These are phyloP conservation scores for Aspergillus sp. DNA, from an alignment of 2,329 filamentous ascomycete species.

Conservation along the genomic window DNA sequence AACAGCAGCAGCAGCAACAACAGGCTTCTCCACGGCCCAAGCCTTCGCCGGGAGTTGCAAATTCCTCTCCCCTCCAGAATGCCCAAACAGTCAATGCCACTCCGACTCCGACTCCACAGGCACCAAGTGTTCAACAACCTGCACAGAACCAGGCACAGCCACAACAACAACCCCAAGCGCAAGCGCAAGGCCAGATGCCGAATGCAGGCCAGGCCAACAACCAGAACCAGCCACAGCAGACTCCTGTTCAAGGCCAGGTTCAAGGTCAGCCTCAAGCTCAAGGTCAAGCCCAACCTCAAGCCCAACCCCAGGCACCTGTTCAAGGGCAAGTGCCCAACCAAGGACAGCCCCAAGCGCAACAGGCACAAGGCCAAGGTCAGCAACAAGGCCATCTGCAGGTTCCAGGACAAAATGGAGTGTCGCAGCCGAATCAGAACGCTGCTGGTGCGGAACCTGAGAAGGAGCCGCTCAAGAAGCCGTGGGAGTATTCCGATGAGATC, in stretches of 20 bases:
- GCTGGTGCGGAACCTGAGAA: constrained; percentile 36
- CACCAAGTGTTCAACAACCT: constrained; percentile 28
- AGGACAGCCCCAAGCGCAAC: constrained; percentile 28
- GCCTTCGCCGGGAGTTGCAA: constrained; percentile 46
- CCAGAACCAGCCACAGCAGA: constrained; percentile 10
- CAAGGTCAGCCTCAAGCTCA: constrained; percentile 1
- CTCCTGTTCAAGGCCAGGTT: constrained; percentile 13
- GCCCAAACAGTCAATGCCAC: constrained; percentile 50
- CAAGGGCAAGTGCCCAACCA: constrained; percentile 23
- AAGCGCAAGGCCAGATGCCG: constrained; percentile 21
- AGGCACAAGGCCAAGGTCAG: constrained; percentile 28
- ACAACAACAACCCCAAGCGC: constrained; percentile 18
- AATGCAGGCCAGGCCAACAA: constrained; percentile 16
- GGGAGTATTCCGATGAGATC: constrained; percentile 96
- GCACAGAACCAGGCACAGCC: constrained; percentile 26
- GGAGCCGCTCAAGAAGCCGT: constrained; percentile 71
- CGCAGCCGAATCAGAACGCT: constrained; percentile 27
- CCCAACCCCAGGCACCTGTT: constrained; percentile 11
- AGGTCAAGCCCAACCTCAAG: constrained; percentile 15
- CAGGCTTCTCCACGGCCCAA: constrained; percentile 43
- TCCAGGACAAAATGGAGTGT: constrained; percentile 30
- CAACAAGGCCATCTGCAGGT: constrained; percentile 33
- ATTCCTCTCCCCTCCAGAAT: constrained; percentile 48
- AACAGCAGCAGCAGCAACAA: constrained; percentile 55
- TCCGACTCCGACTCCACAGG: constrained; percentile 27